phyloP scores from a whole-genome alignment of 83 land plant species.

The Diphasiastrum complanatum region DNA sequence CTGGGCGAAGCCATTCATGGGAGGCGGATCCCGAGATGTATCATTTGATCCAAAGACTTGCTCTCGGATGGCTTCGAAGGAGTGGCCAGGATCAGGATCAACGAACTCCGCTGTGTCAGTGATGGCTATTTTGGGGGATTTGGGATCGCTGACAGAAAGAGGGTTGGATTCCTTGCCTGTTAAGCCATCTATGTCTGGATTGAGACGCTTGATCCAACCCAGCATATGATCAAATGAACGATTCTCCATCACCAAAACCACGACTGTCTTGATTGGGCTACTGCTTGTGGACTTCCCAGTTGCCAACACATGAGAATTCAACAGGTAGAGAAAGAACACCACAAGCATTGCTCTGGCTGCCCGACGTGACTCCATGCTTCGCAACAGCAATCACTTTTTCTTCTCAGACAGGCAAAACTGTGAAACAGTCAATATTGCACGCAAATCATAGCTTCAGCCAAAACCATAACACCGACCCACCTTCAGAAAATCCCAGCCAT shows the following conservation, averaged over 20 bases:
- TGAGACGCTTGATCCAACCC: conserved; percentile 72
- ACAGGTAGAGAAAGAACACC: conserved; percentile 1
- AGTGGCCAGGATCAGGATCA: conserved; percentile 86
- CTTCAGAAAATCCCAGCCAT: too few relatives aligned
- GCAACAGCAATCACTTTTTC: too few relatives aligned
- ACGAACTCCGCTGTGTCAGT: conserved; percentile 63
- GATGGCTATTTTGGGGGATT: conserved; percentile 37
- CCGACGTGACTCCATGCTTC: too few relatives aligned
- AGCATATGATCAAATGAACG: conserved; percentile 92
- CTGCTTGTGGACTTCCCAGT: conserved; percentile 12
- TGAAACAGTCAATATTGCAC: too few relatives aligned
- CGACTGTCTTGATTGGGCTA: conserved; percentile 65
- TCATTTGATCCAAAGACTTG: conserved; percentile 63
- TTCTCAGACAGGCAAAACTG: too few relatives aligned
- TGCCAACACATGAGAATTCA: background rate
- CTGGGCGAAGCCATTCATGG: conserved; percentile 82
- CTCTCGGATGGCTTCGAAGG: conserved; percentile 59
- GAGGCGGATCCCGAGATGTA: conserved; percentile 33
- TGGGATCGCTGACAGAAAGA: conserved; percentile 27
- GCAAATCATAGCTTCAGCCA: too few relatives aligned
- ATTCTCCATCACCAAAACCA: conserved; percentile 82
- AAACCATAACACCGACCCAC: too few relatives aligned
- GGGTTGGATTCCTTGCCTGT: conserved; percentile 66
- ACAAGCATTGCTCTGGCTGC: too few relatives aligned
- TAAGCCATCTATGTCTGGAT: conserved; percentile 60